Evolutionary conservation across 108 stramenopile species (phyloP), one percentile per base, ranked within the genome.

Genomic region (Skeletonema menzelii): DNA sequence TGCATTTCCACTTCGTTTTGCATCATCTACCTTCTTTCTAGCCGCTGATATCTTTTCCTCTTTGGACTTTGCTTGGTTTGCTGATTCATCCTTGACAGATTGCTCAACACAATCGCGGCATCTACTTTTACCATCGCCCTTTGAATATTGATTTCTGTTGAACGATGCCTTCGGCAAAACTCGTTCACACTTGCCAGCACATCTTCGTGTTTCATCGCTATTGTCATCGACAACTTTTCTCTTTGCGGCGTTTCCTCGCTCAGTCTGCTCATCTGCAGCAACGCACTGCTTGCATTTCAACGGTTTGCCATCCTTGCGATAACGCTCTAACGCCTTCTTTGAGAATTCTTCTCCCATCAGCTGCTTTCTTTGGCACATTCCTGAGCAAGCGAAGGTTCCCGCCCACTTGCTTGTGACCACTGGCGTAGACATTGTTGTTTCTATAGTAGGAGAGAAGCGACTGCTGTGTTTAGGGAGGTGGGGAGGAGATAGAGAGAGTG

Each of bases 91-190:
- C 1, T 64, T 24, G 12, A 84, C 8, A n/a, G 85, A 26, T 56
- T 77, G 20, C 66, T 86, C 83, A 12, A 86, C 85, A 66, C 85
- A 86, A 8, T 14, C 24, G 2, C 85, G 79, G 76, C 85, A 86
- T 46, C 80, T 44, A 13, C 65, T 28, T 62, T 84, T 82, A 13
- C 76, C 76, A 8, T 72, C 69, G 5, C 69, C 59, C 55, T 86
- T 86, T 8, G 59, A 27, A 77, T 72, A 79, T 65, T 86, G 85
- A 59, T 84, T 86, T 6, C 71, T 66, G 68, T 86, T 86, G 75
- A 56, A 86, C 6, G 62, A 35, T 10, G 68, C 20, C 20, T 46
- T 15, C 17, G 49, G 27, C 12, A 77, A 27, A 2, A 30, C 13
- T 67, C 73, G 56, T 12, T 28, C 5, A 59, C 84, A 85, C 37